These are phyloP conservation scores for Gloeopeniophorella convolvens DNA, from an alignment of 768 basidiomycete genomes.

Conservation along the genomic window DNA sequence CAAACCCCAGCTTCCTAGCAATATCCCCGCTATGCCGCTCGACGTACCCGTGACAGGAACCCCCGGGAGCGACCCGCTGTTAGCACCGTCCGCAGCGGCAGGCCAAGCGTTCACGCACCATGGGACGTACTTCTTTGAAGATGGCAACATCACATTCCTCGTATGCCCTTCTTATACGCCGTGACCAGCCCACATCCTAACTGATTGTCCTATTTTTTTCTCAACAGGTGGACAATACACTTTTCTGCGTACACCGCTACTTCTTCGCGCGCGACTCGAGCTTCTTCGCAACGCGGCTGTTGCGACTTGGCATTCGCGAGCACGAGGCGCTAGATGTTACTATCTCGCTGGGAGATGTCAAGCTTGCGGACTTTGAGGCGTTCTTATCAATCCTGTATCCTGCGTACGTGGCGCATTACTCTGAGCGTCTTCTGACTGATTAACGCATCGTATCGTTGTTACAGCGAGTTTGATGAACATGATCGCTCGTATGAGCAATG, in stretches of 20 bases:
- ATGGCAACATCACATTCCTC: no score
- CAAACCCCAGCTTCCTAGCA: no score
- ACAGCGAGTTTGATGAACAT: conserved; percentile 1
- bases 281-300: conserved; percentile 6
- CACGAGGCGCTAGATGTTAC: background rate
- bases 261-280: conserved; percentile 14
- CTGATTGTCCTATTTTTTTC: background rate
- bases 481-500: conserved; percentile 21
- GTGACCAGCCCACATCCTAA: no score
- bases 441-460: no score
- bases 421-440: background rate
- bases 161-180: no score
- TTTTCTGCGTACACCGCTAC: conserved; percentile 11
- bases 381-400: conserved; percentile 15
- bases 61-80: no score
- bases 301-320: background rate
- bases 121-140: no score
- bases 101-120: no score
- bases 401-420: background rate
- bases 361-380: conserved; percentile 10
- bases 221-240: conserved; percentile 8
- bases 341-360: conserved; percentile 1
- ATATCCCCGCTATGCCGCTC: no score
- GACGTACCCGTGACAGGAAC: no score
- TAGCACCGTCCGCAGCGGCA: no score